phyloP scores from a whole-genome alignment of 2,329 filamentous ascomycete genomes.

The Capronia coronata region DNA sequence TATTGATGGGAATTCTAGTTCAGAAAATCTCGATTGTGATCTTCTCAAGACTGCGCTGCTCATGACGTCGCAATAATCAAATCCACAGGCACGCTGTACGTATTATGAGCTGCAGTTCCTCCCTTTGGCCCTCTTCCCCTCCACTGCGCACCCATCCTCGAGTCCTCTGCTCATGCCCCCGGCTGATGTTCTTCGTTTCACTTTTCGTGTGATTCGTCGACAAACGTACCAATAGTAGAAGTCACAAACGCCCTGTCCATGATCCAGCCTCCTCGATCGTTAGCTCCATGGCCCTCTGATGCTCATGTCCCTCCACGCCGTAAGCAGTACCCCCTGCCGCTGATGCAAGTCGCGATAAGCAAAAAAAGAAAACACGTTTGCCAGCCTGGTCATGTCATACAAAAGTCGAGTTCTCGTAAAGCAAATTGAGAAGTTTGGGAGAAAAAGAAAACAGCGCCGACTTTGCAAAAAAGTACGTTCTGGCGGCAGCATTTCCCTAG shows the following conservation, averaged over 20 bases:
- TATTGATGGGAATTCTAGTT: too few species aligned
- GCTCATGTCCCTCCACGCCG: too few species aligned
- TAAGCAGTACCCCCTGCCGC: too few species aligned
- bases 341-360: too few species aligned
- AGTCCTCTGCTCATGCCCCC: not conserved
- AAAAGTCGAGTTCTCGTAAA: not conserved
- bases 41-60: too few species aligned
- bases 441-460: not conserved
- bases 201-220: not conserved
- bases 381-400: not conserved
- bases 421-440: not conserved
- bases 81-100: too few species aligned
- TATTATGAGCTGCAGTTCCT: too few species aligned
- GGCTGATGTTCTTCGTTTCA: not conserved
- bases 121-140: too few species aligned
- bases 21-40: too few species aligned
- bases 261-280: not conserved
- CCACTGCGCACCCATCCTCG: too few species aligned
- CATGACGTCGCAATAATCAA: too few species aligned
- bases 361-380: not conserved
- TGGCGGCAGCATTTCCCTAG: not conserved
- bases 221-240: not conserved
- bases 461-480: not conserved
- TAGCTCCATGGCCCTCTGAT: too few species aligned
- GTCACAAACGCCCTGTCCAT: not conserved